Evolutionary conservation across 2,329 filamentous ascomycete genomes (phyloP), one percentile per base, ranked within the genome.

Genomic region (Aureobasidium sp.): DNA sequence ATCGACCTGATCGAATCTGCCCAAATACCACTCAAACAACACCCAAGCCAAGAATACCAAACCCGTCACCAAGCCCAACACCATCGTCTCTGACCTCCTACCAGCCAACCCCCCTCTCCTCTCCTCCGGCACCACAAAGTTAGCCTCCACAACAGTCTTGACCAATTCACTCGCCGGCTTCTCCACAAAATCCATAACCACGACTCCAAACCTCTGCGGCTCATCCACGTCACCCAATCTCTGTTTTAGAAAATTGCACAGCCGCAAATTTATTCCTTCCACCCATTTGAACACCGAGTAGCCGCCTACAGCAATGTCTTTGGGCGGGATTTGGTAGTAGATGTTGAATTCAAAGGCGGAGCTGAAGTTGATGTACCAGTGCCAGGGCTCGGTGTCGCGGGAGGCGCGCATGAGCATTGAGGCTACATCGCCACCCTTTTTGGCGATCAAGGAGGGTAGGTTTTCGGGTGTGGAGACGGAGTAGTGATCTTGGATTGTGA

Each of bases 401-500:
- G 69, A 64, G 1, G 77, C 76, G 31, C 69, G 68, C 19, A 69
- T 66, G 52, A 79, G 71, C 65, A 79, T 70, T 22, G 67, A 65
- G 24, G 69, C 67, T 4, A 79, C 75, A 64, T 72, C 73, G 2
- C 61, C 68, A 60, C 70, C 71, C 69, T 80, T 80, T 57, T 67
- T 71, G 4, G 66, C 64, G 6, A 80, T 69, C n/a, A 79, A 68
- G 2, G 71, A 67, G 1, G 73, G 68, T 17, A 80, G 71, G 7
- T 72, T 64, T 24, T 75, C 71, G 8, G 75, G 70, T 29, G 73
- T 65, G 0, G 73, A 67, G 65, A 75, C 78, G 64, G 72, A 73
- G 74, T 78, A 80, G 69, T 79, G 78, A 68, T 80, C 78, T 70
- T 80, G 78, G 8, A 79, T 71, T 11, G 74, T 76, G 47, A 79